Evolutionary conservation across 441 rosid genomes (phyloP), one percentile per base, ranked within the genome.

Genomic region (Dalechampia spathulata): DNA sequence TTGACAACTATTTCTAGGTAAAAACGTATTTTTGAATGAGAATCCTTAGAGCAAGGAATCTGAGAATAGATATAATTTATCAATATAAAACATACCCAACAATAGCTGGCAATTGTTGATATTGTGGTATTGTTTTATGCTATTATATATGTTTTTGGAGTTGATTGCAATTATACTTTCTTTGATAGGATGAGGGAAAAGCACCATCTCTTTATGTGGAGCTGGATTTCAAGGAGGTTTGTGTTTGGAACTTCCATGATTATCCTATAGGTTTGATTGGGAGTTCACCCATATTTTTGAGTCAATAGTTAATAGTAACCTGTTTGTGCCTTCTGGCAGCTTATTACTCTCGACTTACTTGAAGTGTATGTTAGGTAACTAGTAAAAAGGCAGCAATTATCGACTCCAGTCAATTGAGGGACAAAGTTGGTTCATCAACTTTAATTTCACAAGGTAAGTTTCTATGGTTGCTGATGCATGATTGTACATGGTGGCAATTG

Each of bases 191-290:
- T 55, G 95, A 90, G 66, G 96, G 87, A 27, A 82, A 70, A 68
- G 82, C 83, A 15, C 96, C 97, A n/a, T 47, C 68, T 72, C 63
- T 93, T 56, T 87, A 86, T n/a, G 99, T 93, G 61, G 99, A 93
- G 78, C 75, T 93, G 71, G 99, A 90, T 77, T 93, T 87, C 69
- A 83, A 79, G 72, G 96, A 93, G 99, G 99, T 93, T 54, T 25
- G 41, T 40, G 30, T 71, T 71, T 65, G 50, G 52, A 49, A 32
- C 51, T 32, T 51, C 49, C 43, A 58, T 49, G 49, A 34, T 5
- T 32, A 5, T 30, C 58, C 26, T 38, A 60, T 52, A 49, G 40
- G 17, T 58, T 59, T 49, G 52, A 42, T 42, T 44, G 62, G 44
- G 52, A 15, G 53, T 34, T 49, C 21, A 21, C n/a, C n/a, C n/a